Evolutionary conservation across 306 rosid species (phyloP).

Genomic region (Heteromeles arbutifolia): DNA sequence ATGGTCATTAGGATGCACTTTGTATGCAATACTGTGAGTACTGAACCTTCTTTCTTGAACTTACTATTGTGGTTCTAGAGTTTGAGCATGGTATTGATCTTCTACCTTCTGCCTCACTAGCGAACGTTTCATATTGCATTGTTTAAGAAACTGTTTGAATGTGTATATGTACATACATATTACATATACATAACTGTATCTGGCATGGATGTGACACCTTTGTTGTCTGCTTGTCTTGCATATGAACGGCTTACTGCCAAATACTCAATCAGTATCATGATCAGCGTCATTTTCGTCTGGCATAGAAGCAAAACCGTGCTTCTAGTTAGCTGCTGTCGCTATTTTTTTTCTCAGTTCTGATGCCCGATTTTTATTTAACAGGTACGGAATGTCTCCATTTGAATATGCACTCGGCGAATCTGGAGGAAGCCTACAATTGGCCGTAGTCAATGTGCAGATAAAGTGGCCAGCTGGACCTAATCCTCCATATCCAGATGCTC

Average conservation of each 20-base stretch:
- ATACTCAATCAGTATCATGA: background rate
- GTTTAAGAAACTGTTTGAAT: background rate
- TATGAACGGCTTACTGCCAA: background rate
- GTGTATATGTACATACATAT: background rate
- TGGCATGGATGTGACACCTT: background rate
- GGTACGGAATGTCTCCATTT: slow-evolving; percentile 96
- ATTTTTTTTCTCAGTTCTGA: slow-evolving; percentile 3
- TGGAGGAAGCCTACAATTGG: slow-evolving; percentile 96
- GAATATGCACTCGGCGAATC: slow-evolving; percentile 97
- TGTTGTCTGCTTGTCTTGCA: background rate
- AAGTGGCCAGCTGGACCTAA: slow-evolving; percentile 89
- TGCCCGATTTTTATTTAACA: slow-evolving; percentile 26
- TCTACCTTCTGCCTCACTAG: background rate
- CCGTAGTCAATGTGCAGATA: slow-evolving; percentile 75
- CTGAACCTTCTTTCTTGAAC: background rate
- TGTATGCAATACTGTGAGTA: slow-evolving; percentile 93
- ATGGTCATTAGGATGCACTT: slow-evolving; percentile 97
- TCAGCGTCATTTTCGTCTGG: background rate
- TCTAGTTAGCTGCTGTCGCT: slow-evolving; percentile 5
- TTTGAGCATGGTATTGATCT: background rate
- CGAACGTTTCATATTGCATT: background rate
- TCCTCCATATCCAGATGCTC: slow-evolving; percentile 86
- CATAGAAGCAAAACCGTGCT: background rate
- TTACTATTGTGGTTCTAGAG: background rate
- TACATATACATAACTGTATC: background rate